Evolutionary conservation across 768 basidiomycete genomes (phyloP).

Genomic region (Glaciozyma antarctica): DNA sequence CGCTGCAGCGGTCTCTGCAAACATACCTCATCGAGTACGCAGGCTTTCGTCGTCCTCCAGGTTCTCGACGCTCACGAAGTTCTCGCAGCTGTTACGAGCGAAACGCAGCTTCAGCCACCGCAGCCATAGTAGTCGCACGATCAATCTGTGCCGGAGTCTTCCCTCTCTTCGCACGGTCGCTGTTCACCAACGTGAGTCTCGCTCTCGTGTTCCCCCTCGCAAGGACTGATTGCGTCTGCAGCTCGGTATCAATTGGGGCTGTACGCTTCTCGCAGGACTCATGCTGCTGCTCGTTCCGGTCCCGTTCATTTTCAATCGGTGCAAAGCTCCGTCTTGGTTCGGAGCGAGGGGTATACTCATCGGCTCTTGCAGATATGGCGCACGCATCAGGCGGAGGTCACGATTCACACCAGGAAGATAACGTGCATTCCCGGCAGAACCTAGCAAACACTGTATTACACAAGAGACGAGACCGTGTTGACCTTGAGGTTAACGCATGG

Average conservation of each 20-base stretch:
- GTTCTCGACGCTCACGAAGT: neutral
- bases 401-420: neutral
- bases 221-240: too few relatives aligned
- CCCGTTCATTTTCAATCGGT: constrained; percentile 17
- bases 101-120: constrained; percentile 10
- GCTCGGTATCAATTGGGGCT: constrained; percentile 10
- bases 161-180: constrained; percentile 12
- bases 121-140: neutral
- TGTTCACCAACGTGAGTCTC: constrained; percentile 11
- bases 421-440: too few relatives aligned
- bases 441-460: neutral
- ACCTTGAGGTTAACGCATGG: constrained; percentile 9
- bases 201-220: too few relatives aligned
- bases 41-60: too few relatives aligned
- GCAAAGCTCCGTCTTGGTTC: too few relatives aligned
- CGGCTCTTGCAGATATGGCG: neutral
- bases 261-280: constrained; percentile 11
- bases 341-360: too few relatives aligned
- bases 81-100: constrained; percentile 4
- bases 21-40: constrained; percentile 18
- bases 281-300: constrained; percentile 18
- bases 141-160: constrained; percentile 13
- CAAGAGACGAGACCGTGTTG: neutral
- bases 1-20: constrained; percentile 9
- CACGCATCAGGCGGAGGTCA: neutral